Conservation (phyloP, 805 yeast genomes). For the Jamesozyma lodderae region DNA sequence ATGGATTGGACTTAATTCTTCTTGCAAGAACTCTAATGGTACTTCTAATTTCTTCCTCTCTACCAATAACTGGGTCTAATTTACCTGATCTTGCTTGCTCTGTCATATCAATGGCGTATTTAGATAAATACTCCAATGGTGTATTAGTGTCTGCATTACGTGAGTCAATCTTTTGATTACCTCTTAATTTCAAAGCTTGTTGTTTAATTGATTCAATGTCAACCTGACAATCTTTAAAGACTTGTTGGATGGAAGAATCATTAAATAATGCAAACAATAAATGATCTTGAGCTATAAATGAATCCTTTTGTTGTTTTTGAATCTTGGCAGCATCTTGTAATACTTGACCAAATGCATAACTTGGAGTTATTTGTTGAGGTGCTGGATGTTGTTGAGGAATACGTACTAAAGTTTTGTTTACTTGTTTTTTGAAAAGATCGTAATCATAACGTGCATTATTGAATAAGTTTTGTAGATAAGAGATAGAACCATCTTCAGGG, state of each 20-base stretch:
- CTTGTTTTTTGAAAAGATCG: constrained; percentile 65
- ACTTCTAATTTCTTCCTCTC: constrained; percentile 96
- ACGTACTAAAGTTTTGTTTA: constrained; percentile 73
- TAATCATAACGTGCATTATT: constrained; percentile 88
- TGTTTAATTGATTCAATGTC: constrained; percentile 64
- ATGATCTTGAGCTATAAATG: constrained; percentile 91
- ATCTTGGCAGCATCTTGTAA: constrained; percentile 67
- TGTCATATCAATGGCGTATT: constrained; percentile 90
- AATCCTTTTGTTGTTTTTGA: constrained; percentile 81
- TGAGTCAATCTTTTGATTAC: constrained; percentile 84
- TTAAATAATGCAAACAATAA: constrained; percentile 75
- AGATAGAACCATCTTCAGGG: constrained; percentile 43
- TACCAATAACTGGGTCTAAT: constrained; percentile 95
- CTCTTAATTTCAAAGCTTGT: constrained; percentile 75
- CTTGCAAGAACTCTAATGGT: constrained; percentile 94
- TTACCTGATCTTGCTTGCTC: constrained; percentile 89
- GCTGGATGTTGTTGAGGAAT: constrained; percentile 86
- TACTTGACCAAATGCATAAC: constrained; percentile 68
- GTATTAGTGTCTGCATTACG: constrained; percentile 88
- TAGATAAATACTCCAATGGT: constrained; percentile 70
- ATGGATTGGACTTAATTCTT: constrained; percentile 93
- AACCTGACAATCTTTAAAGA: constrained; percentile 65
- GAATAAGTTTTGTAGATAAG: constrained; percentile 70
- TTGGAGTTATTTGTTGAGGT: constrained; percentile 69
- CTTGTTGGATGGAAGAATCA: constrained; percentile 57